Percentiles rank a stretch among this genome's conserved stretches.
Conservation (phyloP, 176 grass and related monocot genomes). For the Aegilops speltoides region DNA sequence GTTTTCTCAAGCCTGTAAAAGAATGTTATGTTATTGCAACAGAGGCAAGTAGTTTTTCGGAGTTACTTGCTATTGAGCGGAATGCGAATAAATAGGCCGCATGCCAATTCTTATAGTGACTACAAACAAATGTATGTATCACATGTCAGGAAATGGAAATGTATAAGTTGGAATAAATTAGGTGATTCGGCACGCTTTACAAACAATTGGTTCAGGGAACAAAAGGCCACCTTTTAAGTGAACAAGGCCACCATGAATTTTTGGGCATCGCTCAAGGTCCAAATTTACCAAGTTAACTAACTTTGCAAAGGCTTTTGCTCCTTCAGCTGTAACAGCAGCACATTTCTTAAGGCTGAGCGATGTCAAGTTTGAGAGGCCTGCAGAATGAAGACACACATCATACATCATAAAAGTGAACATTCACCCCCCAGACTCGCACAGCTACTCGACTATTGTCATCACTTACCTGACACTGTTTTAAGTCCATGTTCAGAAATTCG, state of each 20-base stretch:
- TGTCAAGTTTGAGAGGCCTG: slow-evolving; percentile 83
- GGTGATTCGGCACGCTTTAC: not conserved
- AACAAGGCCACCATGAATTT: slow-evolving; percentile 82
- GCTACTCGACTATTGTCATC: not conserved
- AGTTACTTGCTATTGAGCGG: not conserved
- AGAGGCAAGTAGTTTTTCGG: not conserved
- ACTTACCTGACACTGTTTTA: slow-evolving; percentile 66
- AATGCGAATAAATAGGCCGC: not conserved
- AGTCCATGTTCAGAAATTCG: slow-evolving; percentile 78
- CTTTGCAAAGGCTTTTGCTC: slow-evolving; percentile 74
- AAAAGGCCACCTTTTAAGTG: slow-evolving; percentile 78
- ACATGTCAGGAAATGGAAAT: not conserved
- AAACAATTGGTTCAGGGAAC: slow-evolving; percentile 16
- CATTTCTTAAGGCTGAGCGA: slow-evolving; percentile 89
- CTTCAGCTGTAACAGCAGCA: slow-evolving; percentile 70
- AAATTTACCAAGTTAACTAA: slow-evolving; percentile 88
- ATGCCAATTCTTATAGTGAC: not conserved
- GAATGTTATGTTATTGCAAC: slow-evolving; percentile 27
- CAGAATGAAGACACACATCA: slow-evolving; percentile 28
- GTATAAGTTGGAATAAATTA: slow-evolving; percentile 4
- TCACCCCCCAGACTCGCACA: not conserved
- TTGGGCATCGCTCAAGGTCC: slow-evolving; percentile 79
- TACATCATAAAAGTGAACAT: not conserved
- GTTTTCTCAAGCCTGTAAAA: slow-evolving; percentile 73
- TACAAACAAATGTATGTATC: slow-evolving; percentile 20